Percentiles rank a stretch among this genome's conserved stretches.
These are phyloP conservation scores for Gossypium lobatum DNA, from an alignment of 441 rosid species.

Conservation along the genomic window DNA sequence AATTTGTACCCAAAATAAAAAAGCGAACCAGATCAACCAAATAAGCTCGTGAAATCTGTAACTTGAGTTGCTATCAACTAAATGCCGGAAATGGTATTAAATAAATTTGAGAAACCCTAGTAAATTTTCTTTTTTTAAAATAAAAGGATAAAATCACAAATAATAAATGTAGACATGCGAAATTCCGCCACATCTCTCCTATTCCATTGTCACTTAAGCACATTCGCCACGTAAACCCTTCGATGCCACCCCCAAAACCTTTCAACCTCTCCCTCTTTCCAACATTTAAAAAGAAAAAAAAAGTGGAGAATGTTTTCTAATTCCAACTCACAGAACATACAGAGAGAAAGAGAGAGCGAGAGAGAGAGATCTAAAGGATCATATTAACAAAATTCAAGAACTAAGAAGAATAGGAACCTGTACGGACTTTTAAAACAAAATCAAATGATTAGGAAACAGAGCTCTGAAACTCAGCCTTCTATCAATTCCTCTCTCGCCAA, in stretches of 20 bases:
- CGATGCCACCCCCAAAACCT: constrained; percentile 21
- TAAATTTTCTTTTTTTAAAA: neutral
- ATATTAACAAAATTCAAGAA: constrained; percentile 8
- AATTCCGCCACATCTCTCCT: constrained; percentile 11
- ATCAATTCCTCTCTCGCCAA: constrained; percentile 8
- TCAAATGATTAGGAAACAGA: constrained; percentile 12
- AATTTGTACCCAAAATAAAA: constrained; percentile 7
- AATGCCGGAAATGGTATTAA: neutral
- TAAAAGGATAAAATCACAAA: neutral
- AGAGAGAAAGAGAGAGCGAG: neutral
- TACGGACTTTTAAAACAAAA: constrained; percentile 15
- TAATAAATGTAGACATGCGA: neutral
- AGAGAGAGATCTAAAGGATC: neutral
- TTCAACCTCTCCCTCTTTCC: neutral
- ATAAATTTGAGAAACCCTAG: neutral
- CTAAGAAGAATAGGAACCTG: constrained; percentile 16
- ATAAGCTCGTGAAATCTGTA: constrained; percentile 23
- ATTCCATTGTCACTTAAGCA: constrained; percentile 4
- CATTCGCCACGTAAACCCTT: constrained; percentile 18
- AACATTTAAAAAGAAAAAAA: neutral
- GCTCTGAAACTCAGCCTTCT: constrained; percentile 1
- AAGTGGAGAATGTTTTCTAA: neutral
- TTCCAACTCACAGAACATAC: neutral
- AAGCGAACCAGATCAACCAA: constrained; percentile 18
- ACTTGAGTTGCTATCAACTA: constrained; percentile 23